Percentiles rank a stretch among this genome's conserved stretches.
Conservation (phyloP, 2,329 filamentous ascomycete genomes). For the Fusarium haematococcum region DNA sequence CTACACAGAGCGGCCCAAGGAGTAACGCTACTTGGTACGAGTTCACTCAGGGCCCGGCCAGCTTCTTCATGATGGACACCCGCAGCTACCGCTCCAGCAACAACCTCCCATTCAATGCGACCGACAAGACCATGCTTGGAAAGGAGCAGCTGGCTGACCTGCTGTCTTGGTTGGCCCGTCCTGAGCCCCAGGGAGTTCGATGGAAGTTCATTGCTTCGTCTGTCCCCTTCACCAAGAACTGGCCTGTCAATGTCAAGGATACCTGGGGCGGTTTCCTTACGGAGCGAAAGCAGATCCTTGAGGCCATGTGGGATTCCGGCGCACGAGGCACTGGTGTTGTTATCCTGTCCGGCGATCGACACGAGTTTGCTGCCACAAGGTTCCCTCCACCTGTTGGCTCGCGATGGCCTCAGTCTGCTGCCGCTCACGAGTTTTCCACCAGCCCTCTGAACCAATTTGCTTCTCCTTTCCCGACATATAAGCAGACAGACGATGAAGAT, state of each 20-base stretch:
- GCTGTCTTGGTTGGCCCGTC: constrained; percentile 77
- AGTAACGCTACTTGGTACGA: constrained; percentile 83
- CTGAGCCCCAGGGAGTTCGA: constrained; percentile 80
- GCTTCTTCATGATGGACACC: constrained; percentile 96
- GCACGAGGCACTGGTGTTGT: constrained; percentile 80
- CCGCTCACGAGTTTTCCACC: constrained; percentile 91
- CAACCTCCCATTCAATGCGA: constrained; percentile 67
- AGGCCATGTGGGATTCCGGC: constrained; percentile 93
- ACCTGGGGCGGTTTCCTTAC: constrained; percentile 94
- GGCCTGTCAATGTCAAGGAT: constrained; percentile 87
- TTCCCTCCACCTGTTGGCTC: constrained; percentile 73
- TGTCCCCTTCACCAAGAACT: constrained; percentile 97
- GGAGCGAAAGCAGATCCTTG: constrained; percentile 82
- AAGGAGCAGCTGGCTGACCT: constrained; percentile 82
- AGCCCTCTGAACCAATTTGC: constrained; percentile 96
- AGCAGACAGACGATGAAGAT: constrained; percentile 84
- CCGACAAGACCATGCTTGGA: constrained; percentile 89
- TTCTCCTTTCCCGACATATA: constrained; percentile 84
- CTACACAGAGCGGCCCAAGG: constrained; percentile 53
- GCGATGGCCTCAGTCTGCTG: constrained; percentile 71
- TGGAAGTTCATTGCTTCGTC: constrained; percentile 96
- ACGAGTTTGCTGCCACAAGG: constrained; percentile 93
- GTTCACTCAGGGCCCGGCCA: constrained; percentile 89
- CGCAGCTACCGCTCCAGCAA: constrained; percentile 84
- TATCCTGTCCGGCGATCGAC: constrained; percentile 90